A percentile compares a stretch with the other conserved stretches of the same genome.
Conservation (phyloP, 2,329 filamentous ascomycete genomes). For the Fusarium abutilonis region DNA sequence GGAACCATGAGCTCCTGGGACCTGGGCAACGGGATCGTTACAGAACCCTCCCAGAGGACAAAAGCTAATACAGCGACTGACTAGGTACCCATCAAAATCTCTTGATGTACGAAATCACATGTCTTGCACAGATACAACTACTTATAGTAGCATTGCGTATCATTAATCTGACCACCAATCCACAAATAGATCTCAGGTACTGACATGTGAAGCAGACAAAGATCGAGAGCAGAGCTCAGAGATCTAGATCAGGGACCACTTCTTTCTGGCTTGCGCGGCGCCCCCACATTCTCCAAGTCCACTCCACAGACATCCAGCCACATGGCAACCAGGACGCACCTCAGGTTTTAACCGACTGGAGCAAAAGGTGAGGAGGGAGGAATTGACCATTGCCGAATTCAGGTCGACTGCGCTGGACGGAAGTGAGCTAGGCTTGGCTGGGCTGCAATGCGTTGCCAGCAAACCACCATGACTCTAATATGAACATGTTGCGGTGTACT, state of each 20-base stretch:
- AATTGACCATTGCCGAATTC: slow-evolving; percentile 12
- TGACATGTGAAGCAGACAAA: slow-evolving; percentile 37
- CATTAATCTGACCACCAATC: slow-evolving; percentile 9
- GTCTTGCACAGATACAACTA: slow-evolving; percentile 7
- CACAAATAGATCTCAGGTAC: slow-evolving; percentile 33
- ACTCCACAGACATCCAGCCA: slow-evolving; percentile 32
- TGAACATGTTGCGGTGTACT: slow-evolving; percentile 23
- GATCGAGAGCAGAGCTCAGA: slow-evolving; percentile 26
- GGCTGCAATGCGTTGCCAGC: slow-evolving; percentile 39
- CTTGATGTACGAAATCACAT: slow-evolving; percentile 21
- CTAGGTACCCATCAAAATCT: slow-evolving; percentile 23
- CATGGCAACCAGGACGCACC: slow-evolving; percentile 26
- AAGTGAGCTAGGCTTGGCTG: slow-evolving; percentile 13
- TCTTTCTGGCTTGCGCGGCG: slow-evolving; percentile 13
- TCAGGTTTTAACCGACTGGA: slow-evolving; percentile 5
- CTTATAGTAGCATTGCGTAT: background rate
- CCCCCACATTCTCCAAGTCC: slow-evolving; percentile 34
- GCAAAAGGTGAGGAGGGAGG: slow-evolving; percentile 19
- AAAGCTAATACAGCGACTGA: slow-evolving; percentile 8
- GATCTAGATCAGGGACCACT: slow-evolving; percentile 34
- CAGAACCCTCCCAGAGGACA: background rate
- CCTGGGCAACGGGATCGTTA: too few relatives aligned
- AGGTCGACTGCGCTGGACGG: background rate
- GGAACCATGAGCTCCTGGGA: background rate
- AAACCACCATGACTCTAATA: slow-evolving; percentile 17